Evolutionary conservation across 2,329 filamentous ascomycete species (phyloP).

Genomic region (Cryphonectria carpinicola): DNA sequence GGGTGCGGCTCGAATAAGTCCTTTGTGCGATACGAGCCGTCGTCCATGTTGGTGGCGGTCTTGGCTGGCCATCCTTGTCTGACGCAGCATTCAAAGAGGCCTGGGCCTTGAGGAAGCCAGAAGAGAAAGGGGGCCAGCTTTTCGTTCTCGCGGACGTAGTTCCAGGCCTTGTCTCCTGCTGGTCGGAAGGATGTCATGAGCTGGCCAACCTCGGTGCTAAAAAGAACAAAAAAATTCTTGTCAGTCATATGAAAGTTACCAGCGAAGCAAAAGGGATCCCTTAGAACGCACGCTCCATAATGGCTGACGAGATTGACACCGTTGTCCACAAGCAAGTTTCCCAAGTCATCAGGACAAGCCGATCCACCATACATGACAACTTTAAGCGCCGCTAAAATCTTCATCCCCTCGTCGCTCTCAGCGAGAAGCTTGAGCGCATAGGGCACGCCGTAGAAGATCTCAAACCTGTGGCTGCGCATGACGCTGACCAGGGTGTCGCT

Average conservation of each 20-base stretch:
- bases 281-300: constrained; percentile 55
- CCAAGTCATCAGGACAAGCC: constrained; percentile 62
- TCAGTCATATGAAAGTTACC: neutral
- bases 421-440: constrained; percentile 67
- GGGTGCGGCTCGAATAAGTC: constrained; percentile 48
- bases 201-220: constrained; percentile 61
- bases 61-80: constrained; percentile 45
- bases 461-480: constrained; percentile 47
- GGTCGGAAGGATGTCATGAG: constrained; percentile 64
- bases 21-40: constrained; percentile 42
- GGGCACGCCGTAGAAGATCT: constrained; percentile 65
- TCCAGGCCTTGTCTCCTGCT: constrained; percentile 60
- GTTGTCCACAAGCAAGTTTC: constrained; percentile 53
- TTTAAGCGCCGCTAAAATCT: constrained; percentile 49
- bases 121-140: constrained; percentile 43
- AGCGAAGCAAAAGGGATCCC: neutral
- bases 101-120: constrained; percentile 39
- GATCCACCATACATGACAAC: constrained; percentile 62
- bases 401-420: constrained; percentile 59
- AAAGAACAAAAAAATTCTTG: neutral
- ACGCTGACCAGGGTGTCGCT: constrained; percentile 49
- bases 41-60: constrained; percentile 36
- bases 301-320: constrained; percentile 60
- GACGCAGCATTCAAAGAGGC: constrained; percentile 44
- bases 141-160: constrained; percentile 57